These are phyloP conservation scores for Postia placenta DNA, from an alignment of 768 basidiomycete genomes.

Conservation along the genomic window DNA sequence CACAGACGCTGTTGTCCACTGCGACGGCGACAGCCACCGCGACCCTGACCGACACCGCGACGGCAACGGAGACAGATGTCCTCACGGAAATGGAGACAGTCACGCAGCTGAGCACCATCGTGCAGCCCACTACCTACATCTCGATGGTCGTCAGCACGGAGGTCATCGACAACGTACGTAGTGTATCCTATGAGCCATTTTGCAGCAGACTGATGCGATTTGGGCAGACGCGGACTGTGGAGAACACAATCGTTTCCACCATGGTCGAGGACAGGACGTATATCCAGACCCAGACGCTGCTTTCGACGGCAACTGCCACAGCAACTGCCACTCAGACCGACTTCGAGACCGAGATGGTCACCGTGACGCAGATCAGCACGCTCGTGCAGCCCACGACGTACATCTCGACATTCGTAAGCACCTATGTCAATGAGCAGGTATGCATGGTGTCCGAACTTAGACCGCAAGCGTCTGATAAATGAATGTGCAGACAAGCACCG, in stretches of 20 bases:
- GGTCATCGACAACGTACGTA: constrained; percentile 49
- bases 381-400: constrained; percentile 51
- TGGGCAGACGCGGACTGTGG: constrained; percentile 49
- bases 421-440: constrained; percentile 51
- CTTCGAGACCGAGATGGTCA: constrained; percentile 42
- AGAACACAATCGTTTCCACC: constrained; percentile 51
- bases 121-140: constrained; percentile 52
- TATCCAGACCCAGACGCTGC: constrained; percentile 44
- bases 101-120: constrained; percentile 43
- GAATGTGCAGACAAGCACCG: constrained; percentile 54
- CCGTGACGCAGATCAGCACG: constrained; percentile 48
- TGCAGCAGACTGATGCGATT: not conserved
- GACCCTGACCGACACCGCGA: constrained; percentile 29
- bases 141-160: constrained; percentile 50
- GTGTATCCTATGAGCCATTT: not conserved
- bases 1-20: constrained; percentile 48
- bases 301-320: constrained; percentile 36
- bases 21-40: constrained; percentile 32
- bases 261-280: constrained; percentile 42
- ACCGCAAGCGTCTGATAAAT: no score
- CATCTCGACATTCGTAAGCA: constrained; percentile 48
- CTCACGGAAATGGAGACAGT: constrained; percentile 44
- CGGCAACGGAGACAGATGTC: constrained; percentile 48
- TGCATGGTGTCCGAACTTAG: constrained; percentile 12
- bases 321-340: constrained; percentile 44